Evolutionary conservation across 2,329 filamentous ascomycete genomes (phyloP), one percentile per base, ranked within the genome.

Genomic region (Chaetoscypha palmicola): DNA sequence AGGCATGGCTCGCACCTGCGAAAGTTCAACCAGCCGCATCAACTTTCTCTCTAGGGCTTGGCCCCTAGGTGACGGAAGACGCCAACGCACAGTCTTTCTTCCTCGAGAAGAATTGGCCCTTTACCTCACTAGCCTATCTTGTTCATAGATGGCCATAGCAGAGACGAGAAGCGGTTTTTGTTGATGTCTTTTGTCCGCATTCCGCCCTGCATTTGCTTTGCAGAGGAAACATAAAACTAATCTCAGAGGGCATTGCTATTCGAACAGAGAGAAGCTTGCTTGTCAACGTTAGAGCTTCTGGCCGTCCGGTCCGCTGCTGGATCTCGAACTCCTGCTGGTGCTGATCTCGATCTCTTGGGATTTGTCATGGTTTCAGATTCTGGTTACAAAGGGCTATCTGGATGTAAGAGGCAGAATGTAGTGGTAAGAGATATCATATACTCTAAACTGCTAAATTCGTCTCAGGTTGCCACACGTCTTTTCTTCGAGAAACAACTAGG

Each of bases 171-270:
- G 78, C 86, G 87, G 79, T 79, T 94, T 96, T 96, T 94, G 74
- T 73, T 75, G 87, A 94, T 82, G 87, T 90, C 68, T 79, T 95
- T 96, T 94, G 86, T 84, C 76, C 86, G 86, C 81, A 72, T 70
- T 72, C 70, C 66, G 80, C 83, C 83, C 79, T 81, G 77, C 77
- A 59, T 62, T 61, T 57, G n/a, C 43, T 46, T 43, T 62, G 79
- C 79, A 80, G 83, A 81, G 85, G 83, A 90, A 84, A 71, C 83
- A 94, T 53, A 95, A 96, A 89, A 92, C 86, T 70, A 80, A 83
- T 94, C 87, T 82, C 73, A 65, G 84, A 86, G 81, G 85, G 82
- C 78, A 82, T 77, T 86, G 87, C 83, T 75, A 71, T 63, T 77
- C 85, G 81, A 61, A 88, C 82, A 73, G 86, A 90, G 79, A 83